Evolutionary conservation across 2,329 filamentous ascomycete species (phyloP).

Genomic region (Exophiala dermatitidis): DNA sequence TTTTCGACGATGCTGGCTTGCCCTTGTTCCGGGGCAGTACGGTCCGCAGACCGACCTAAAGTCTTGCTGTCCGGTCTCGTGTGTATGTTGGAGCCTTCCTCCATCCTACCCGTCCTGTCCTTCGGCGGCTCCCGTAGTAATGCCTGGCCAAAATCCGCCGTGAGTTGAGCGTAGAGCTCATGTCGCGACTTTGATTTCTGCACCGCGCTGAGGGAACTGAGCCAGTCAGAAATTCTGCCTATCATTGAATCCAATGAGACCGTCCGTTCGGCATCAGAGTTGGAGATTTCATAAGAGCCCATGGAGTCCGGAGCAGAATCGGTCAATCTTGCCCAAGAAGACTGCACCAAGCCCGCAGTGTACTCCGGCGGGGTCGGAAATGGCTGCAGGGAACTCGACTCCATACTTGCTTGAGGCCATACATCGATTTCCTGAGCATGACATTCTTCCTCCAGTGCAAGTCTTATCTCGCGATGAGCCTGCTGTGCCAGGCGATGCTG

Average conservation of each 20-base stretch:
- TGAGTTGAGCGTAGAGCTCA: constrained; percentile 8
- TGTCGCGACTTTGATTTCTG: neutral
- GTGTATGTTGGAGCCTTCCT: neutral
- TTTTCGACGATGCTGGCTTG: neutral
- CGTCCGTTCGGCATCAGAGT: neutral
- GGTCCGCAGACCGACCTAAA: too few species aligned
- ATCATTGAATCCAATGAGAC: neutral
- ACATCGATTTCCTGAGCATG: neutral
- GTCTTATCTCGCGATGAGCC: constrained; percentile 14
- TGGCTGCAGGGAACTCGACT: constrained; percentile 2
- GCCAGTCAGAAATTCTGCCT: neutral
- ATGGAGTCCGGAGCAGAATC: neutral
- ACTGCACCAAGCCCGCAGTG: constrained; percentile 1
- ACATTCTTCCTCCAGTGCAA: constrained; percentile 3
- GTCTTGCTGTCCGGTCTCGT: too few species aligned
- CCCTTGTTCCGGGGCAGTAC: too few species aligned
- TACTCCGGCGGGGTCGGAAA: constrained; percentile 11
- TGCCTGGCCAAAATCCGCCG: constrained; percentile 12
- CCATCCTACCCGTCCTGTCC: neutral
- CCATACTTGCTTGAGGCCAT: neutral
- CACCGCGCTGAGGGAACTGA: neutral
- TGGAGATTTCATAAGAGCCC: neutral
- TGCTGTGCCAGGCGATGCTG: constrained; percentile 8
- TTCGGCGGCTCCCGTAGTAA: constrained; percentile 4
- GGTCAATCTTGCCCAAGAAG: constrained; percentile 10